Conservation (phyloP, 2,329 filamentous ascomycete genomes). For the Didymella segeticola region DNA sequence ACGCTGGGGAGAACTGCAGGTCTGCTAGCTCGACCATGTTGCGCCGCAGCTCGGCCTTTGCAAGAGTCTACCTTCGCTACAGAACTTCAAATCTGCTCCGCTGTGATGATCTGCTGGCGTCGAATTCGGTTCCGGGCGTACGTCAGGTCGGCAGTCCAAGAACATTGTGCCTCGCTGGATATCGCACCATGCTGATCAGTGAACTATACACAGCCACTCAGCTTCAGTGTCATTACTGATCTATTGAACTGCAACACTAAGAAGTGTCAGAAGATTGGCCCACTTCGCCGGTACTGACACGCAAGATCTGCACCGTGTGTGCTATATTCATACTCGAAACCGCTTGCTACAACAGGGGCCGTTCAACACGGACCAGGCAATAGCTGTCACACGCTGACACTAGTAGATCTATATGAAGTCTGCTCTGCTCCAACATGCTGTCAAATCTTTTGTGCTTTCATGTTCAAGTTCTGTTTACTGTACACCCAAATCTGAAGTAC, state of each 20-base stretch:
- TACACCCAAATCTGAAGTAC: constrained; percentile 11
- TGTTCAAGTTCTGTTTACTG: constrained; percentile 9
- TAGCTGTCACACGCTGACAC: constrained; percentile 24
- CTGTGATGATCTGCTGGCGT: not conserved
- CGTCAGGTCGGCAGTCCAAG: not conserved
- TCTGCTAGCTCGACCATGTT: not conserved
- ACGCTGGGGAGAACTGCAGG: not conserved
- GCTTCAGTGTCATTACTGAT: not conserved
- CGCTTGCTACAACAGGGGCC: constrained; percentile 18
- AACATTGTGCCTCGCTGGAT: not conserved
- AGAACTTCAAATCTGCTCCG: not conserved
- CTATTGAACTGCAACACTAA: constrained; percentile 5
- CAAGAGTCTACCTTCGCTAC: not conserved
- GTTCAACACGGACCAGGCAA: constrained; percentile 23
- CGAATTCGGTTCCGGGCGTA: not conserved
- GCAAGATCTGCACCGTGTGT: constrained; percentile 26
- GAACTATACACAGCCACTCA: not conserved
- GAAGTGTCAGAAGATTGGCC: constrained; percentile 21
- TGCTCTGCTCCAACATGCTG: constrained; percentile 15
- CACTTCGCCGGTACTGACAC: constrained; percentile 28
- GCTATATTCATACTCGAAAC: constrained; percentile 34
- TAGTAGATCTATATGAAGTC: constrained; percentile 40
- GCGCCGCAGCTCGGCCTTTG: not conserved
- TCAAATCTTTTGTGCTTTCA: constrained; percentile 12
- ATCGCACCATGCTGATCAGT: not conserved